phyloP scores from a whole-genome alignment of 768 basidiomycete genomes.

The Strobilomyces confusus region DNA sequence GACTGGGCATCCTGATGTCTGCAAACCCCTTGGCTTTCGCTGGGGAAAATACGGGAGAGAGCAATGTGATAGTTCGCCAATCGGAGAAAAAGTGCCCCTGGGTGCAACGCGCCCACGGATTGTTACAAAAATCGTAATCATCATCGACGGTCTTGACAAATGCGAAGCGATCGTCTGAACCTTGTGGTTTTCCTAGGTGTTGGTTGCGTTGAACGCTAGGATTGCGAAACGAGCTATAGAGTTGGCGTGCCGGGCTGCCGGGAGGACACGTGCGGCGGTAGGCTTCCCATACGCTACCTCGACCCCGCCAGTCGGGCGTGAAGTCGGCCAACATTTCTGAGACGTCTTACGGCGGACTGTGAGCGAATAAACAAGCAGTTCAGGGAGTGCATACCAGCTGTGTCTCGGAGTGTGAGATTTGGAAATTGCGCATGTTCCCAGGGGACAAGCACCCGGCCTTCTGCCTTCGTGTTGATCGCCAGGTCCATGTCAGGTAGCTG shows the following conservation, averaged over 20 bases:
- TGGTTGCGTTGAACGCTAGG: conserved; percentile 29
- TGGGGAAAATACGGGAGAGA: conserved; percentile 95
- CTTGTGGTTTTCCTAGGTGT: conserved; percentile 22
- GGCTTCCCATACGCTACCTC: conserved; percentile 90
- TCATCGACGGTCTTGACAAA: conserved; percentile 63
- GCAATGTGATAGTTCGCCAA: conserved; percentile 80
- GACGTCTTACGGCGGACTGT: not conserved
- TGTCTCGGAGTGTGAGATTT: conserved; percentile 54
- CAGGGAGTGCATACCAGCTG: conserved; percentile 25
- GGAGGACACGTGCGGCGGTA: conserved; percentile 91
- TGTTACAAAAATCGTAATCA: conserved; percentile 70
- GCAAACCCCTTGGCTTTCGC: conserved; percentile 81
- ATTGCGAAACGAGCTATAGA: conserved; percentile 74
- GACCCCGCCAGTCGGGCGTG: conserved; percentile 77
- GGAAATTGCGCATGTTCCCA: conserved; percentile 82
- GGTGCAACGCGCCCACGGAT: conserved; percentile 80
- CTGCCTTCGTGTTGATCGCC: conserved; percentile 89
- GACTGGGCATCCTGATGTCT: conserved; percentile 92
- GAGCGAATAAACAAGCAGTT: not conserved
- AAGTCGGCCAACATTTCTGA: conserved; percentile 55
- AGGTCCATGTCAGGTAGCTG: conserved; percentile 94
- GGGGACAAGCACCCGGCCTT: conserved; percentile 89
- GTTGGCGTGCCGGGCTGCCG: conserved; percentile 69
- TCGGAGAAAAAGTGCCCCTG: conserved; percentile 99
- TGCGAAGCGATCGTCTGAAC: conserved; percentile 50